Evolutionary conservation across 169 alveolate species (phyloP), one percentile per base, ranked within the genome.

Genomic region (Plasmodium cynomolgi): DNA sequence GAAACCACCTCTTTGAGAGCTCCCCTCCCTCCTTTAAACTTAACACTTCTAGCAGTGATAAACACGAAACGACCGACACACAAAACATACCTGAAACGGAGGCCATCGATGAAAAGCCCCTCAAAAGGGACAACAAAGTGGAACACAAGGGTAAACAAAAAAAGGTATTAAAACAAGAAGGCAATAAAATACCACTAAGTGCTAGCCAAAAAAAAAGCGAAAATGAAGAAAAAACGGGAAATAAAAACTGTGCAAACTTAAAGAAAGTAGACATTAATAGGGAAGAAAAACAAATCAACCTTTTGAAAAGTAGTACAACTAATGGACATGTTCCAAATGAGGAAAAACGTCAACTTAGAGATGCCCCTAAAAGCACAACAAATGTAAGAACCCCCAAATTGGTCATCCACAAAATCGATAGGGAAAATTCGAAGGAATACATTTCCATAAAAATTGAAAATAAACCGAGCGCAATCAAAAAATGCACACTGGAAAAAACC

Each of bases 391-490:
- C 44, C n/a, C 41, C 83, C 54, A 17, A 84, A 84, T 29, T 68
- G 47, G 75, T 20, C 44, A 84, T 71, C 50, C 26, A 84, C 20
- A 84, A 68, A 39, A 34, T 23, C 13, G 83, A 71, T 8, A 72
- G 33, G 1, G 17, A 23, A 11, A 84, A 84, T 71, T 72, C 83
- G 26, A 84, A 84, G 54, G 83, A 84, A 26, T 84, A 84, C 34
- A 39, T 84, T 84, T 71, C 83, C 33, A 84, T 84, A 11, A 84
- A 44, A 72, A 84, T 84, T 41, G 75, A 68, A 39, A 82, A 56
- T 82, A 82, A 82, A n/a, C 68, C 37, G 26, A 20, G 26, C 13
- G n/a, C 62, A 23, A 50, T 33, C 20, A 82, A 82, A 37, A n/a
- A 82, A 31, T 17, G 41, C 23, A 26, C 23, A 33, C 79, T 82